Percentiles rank a stretch among this genome's conserved stretches.
These are phyloP conservation scores for Colletotrichum sp. DNA, from an alignment of 2,329 filamentous ascomycete genomes.

Conservation along the genomic window DNA sequence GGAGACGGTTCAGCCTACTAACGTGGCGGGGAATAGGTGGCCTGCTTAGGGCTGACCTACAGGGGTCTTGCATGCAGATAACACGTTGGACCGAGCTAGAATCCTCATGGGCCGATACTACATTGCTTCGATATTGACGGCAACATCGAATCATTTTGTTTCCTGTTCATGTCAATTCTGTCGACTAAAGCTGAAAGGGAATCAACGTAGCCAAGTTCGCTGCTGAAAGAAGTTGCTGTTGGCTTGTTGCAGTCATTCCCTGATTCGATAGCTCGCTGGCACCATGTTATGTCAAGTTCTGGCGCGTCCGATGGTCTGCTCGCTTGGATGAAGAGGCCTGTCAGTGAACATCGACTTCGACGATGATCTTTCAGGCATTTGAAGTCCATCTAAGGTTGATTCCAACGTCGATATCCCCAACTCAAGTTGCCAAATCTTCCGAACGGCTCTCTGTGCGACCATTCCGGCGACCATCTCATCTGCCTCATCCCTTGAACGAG, in stretches of 20 bases:
- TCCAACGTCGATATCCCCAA: neutral
- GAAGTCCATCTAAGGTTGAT: neutral
- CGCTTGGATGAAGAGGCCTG: neutral
- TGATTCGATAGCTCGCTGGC: neutral
- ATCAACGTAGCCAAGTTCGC: neutral
- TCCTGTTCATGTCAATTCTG: neutral
- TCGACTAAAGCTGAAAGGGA: neutral
- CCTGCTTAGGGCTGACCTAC: neutral
- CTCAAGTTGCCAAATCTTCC: neutral
- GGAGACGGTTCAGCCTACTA: neutral
- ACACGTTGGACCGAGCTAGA: neutral
- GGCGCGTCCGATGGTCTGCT: neutral
- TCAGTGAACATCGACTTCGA: neutral
- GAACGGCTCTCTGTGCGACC: neutral
- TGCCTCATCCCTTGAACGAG: neutral
- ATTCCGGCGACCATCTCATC: neutral
- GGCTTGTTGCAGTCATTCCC: neutral
- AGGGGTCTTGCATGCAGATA: neutral
- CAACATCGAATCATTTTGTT: neutral
- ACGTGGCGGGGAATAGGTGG: conserved; percentile 27
- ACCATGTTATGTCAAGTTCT: neutral
- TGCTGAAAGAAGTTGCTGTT: neutral
- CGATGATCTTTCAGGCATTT: neutral
- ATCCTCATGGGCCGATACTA: neutral
- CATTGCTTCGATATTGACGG: neutral